A percentile compares a stretch with the other conserved stretches of the same genome.
These are phyloP conservation scores for Calonectria pseudoturangicola DNA, from an alignment of 2,329 filamentous ascomycete genomes.

Conservation along the genomic window DNA sequence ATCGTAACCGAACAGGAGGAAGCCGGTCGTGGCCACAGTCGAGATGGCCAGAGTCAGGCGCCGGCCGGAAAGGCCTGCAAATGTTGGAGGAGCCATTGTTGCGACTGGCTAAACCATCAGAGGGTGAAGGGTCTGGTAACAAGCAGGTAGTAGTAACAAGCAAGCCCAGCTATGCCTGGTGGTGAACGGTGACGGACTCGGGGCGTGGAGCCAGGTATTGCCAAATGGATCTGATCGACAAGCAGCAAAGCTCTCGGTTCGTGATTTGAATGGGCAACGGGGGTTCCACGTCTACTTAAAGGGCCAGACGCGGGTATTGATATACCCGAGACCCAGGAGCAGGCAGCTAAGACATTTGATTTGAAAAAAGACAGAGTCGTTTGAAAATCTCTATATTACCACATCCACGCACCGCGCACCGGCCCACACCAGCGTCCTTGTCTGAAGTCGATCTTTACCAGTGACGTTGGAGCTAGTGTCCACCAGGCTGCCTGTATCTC, in stretches of 20 bases:
- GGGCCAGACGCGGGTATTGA: conserved; percentile 33
- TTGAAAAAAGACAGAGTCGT: conserved; percentile 24
- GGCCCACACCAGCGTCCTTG: conserved; percentile 44
- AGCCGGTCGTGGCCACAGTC: conserved; percentile 78
- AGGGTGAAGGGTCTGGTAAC: background rate
- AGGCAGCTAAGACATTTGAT: conserved; percentile 20
- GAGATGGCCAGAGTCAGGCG: conserved; percentile 75
- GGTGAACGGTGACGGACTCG: background rate
- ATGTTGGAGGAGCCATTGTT: conserved; percentile 72
- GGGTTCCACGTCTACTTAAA: conserved; percentile 8
- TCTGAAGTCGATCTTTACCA: conserved; percentile 46
- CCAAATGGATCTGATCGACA: background rate
- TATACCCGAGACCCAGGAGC: conserved; percentile 37
- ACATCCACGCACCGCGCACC: conserved; percentile 35
- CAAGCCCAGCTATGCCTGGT: conserved; percentile 48
- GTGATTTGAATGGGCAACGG: background rate
- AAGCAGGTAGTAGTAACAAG: background rate
- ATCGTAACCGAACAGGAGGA: conserved; percentile 77
- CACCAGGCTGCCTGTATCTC: background rate
- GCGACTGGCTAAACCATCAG: background rate
- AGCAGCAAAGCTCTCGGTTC: background rate
- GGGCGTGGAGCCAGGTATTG: background rate
- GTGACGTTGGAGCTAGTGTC: conserved; percentile 30
- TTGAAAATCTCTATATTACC: conserved; percentile 38
- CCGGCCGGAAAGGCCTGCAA: conserved; percentile 75